phyloP scores from a whole-genome alignment of 148 eudicot genomes.

The Chenopodium berlandieri region DNA sequence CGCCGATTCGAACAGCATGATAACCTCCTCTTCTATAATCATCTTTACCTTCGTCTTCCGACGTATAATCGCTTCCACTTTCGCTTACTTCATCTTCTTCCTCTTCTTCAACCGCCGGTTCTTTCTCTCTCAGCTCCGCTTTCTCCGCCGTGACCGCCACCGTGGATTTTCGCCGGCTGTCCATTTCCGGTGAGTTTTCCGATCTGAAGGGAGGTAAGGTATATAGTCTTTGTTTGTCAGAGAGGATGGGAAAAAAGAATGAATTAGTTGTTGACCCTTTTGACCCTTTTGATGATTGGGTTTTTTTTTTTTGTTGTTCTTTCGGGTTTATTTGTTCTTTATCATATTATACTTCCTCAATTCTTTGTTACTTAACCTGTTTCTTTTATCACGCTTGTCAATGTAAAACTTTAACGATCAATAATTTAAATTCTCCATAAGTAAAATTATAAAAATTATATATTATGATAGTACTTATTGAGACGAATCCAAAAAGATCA shows the following conservation, averaged over 20 bases:
- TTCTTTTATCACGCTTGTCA: no score
- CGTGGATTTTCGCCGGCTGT: constrained; percentile 16
- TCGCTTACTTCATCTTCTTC: constrained; percentile 44
- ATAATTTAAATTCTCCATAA: no score
- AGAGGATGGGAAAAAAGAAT: not conserved
- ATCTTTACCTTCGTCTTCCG: constrained; percentile 55
- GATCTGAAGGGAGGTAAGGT: constrained; percentile 11
- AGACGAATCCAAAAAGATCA: no score
- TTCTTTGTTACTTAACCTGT: no score
- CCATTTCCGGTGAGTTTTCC: constrained; percentile 18
- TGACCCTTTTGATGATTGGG: not conserved
- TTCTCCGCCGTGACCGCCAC: constrained; percentile 11
- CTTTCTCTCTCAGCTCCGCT: constrained; percentile 22
- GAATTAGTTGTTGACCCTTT: not conserved
- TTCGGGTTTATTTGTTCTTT: not conserved
- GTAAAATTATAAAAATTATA: no score
- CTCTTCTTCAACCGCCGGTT: constrained; percentile 11
- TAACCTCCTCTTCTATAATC: constrained; percentile 64
- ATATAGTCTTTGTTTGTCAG: not conserved
- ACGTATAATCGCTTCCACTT: constrained; percentile 41
- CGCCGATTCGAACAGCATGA: constrained; percentile 77
- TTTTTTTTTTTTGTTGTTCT: not conserved
- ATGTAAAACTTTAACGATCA: no score
- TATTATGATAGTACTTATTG: no score
- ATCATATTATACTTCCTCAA: no score